Evolutionary conservation across 1,139 yeast genomes (phyloP), one percentile per base, ranked within the genome.

Genomic region (Geotrichum reessii): DNA sequence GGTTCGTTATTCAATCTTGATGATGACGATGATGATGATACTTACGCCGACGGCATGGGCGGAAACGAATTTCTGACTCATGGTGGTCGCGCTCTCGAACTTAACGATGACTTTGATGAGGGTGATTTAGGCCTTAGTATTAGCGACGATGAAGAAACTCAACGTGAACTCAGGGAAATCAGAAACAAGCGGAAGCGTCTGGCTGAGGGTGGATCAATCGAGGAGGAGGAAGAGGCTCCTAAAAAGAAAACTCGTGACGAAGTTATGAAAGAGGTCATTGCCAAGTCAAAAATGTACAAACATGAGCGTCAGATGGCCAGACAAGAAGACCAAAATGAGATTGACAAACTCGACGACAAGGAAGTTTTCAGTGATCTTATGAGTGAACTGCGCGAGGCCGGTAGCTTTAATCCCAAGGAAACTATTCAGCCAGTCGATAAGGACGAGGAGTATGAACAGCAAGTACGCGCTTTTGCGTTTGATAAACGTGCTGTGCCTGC

Each of bases 241-340:
- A 81, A 84, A 61, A 89, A 87, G 71, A 95, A 91, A 75, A 82
- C 93, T 33, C 92, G 93, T 70, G 88, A 90, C 50, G 99, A 95
- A 72, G 96, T 95, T 48, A 93, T 95, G 99, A 85, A 89, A 67
- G 99, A 95, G 72, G 83, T 95, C 58, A 93, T 95, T 63, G 96
- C 97, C 49, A 95, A 95, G 73, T 90, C 97, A 11, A 95, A 95
- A 71, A 83, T 84, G 71, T 83, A 92, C 74, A 93, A 91, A 70
- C 86, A 85, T 55, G 95, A 91, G 73, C 83, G 99, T 68, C 98
- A 95, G 73, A 77, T 80, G 68, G 82, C 84, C 54, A 88, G 87
- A 66, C 85, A 84, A 57, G 81, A 85, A 67, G 81, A 87, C 48
- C 86, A 84, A 66, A 86, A 83, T 51, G 80, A 84, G 28, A 87